Conservation (phyloP, 2,329 filamentous ascomycete species). For the Neopestalotiopsis rosae region DNA sequence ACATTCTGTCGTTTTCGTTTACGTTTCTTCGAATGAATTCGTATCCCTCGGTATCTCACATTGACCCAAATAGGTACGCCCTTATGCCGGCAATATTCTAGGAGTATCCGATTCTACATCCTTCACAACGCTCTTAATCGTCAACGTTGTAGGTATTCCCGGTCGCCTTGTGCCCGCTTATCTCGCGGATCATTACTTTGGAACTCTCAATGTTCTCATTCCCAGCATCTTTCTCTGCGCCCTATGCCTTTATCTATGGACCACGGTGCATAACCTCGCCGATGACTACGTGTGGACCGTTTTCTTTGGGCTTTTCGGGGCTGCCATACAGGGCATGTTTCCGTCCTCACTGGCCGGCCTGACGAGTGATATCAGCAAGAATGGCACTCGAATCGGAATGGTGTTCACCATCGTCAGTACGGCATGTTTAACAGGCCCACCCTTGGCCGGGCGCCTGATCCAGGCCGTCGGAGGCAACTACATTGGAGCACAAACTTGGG, state of each 20-base stretch:
- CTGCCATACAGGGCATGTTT: neutral
- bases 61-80: too few species aligned
- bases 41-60: too few species aligned
- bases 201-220: neutral
- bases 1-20: too few species aligned
- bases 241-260: neutral
- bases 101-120: neutral
- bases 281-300: neutral
- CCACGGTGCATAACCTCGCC: neutral
- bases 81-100: neutral
- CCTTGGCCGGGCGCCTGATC: neutral
- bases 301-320: neutral
- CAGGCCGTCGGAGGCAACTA: neutral
- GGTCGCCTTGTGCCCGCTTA: neutral
- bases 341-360: neutral
- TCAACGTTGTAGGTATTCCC: neutral
- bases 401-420: neutral
- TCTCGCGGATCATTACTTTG: neutral
- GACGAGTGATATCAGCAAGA: neutral
- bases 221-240: neutral
- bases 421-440: neutral
- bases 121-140: neutral
- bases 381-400: neutral
- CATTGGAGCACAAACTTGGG: neutral
- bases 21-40: too few species aligned